A percentile compares a stretch with the other conserved stretches of the same genome.
phyloP scores from a whole-genome alignment of 2,329 filamentous ascomycete genomes.

The Pseudocercospora musae region DNA sequence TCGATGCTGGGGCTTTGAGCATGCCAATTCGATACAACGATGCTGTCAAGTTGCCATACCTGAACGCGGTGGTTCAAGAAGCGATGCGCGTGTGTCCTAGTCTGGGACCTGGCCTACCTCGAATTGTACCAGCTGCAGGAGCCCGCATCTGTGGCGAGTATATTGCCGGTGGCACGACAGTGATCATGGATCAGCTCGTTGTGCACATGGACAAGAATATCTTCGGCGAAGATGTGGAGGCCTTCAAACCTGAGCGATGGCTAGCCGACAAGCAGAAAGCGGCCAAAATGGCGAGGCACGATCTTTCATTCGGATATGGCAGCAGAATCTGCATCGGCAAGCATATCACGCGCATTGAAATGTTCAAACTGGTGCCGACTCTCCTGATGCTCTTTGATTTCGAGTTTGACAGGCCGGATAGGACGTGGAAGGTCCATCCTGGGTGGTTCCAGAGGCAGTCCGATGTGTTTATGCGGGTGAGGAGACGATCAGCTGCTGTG shows the following conservation, averaged over 20 bases:
- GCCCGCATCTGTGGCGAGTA: not conserved
- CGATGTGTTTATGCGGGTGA: conserved; percentile 3
- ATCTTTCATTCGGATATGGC: conserved; percentile 9
- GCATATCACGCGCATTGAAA: conserved; percentile 9
- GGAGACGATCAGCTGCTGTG: not conserved
- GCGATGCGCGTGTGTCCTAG: not conserved
- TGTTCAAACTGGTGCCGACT: conserved; percentile 10
- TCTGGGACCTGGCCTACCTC: conserved; percentile 3
- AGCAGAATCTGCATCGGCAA: conserved; percentile 11
- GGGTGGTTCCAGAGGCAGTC: conserved; percentile 11
- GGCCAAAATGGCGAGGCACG: conserved; percentile 5
- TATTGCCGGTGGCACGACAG: conserved; percentile 1
- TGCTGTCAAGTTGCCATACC: conserved; percentile 1
- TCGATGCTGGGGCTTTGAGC: not conserved
- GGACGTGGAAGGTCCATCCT: conserved; percentile 10
- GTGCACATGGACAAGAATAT: conserved; percentile 5
- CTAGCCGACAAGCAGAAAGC: not conserved
- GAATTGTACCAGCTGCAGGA: conserved; percentile 4
- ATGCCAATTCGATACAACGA: not conserved
- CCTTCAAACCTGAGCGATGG: conserved; percentile 11
- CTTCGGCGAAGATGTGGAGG: conserved; percentile 10
- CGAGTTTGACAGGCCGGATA: conserved; percentile 4
- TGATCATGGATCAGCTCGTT: conserved; percentile 2
- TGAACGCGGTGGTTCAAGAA: conserved; percentile 3
- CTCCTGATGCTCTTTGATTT: conserved; percentile 8